A percentile compares a stretch with the other conserved stretches of the same genome.
These are phyloP conservation scores for Carex scoparia DNA, from an alignment of 176 grass and related monocot species.

Conservation along the genomic window DNA sequence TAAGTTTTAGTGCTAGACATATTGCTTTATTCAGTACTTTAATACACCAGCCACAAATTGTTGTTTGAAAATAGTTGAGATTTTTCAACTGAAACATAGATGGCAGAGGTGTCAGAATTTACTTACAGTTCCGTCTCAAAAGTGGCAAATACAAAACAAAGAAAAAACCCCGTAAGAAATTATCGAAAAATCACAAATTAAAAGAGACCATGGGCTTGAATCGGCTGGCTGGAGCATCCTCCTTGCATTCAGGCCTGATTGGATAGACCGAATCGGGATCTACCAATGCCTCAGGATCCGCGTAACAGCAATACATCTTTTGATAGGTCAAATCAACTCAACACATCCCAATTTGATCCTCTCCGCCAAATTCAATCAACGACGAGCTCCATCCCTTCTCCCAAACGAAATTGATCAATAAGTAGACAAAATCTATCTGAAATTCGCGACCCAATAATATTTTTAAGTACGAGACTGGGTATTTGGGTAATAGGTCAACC, in stretches of 20 bases:
- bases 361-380: neutral
- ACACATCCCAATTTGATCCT: neutral
- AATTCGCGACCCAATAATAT: neutral
- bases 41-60: neutral
- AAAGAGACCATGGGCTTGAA: constrained; percentile 66
- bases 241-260: constrained; percentile 59
- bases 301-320: constrained; percentile 67
- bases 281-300: constrained; percentile 58
- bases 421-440: neutral
- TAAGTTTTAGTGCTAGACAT: neutral
- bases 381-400: neutral
- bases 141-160: neutral
- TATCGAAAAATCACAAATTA: neutral
- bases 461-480: neutral
- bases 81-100: neutral
- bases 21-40: neutral
- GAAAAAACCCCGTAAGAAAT: neutral
- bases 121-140: neutral
- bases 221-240: constrained; percentile 55
- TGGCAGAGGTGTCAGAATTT: neutral
- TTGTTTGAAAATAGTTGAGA: neutral
- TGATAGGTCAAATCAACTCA: constrained; percentile 7
- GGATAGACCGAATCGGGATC: constrained; percentile 76
- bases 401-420: neutral
- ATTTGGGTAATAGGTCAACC: neutral